These are phyloP conservation scores for Neodidymelliopsis sp. DNA, from an alignment of 2,329 filamentous ascomycete species.

Conservation along the genomic window DNA sequence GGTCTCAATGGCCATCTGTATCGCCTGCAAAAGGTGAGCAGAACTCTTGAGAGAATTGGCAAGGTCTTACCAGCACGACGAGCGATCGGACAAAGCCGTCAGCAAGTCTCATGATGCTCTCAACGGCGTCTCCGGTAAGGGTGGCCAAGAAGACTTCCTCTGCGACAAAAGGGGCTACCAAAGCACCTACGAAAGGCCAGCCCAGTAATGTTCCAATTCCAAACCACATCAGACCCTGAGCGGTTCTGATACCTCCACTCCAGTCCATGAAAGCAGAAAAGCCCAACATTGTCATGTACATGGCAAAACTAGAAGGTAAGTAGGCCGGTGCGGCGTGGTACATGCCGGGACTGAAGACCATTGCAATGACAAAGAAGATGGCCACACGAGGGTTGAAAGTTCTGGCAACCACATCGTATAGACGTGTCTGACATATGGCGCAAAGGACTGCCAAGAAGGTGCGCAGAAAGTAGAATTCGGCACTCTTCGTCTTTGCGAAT, in stretches of 20 bases:
- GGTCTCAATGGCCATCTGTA: slow-evolving; percentile 76
- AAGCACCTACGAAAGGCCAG: slow-evolving; percentile 91
- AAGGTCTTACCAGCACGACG: slow-evolving; percentile 69
- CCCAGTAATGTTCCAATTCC: slow-evolving; percentile 84
- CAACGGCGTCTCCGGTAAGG: slow-evolving; percentile 64
- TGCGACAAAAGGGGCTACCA: slow-evolving; percentile 79
- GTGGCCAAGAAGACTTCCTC: slow-evolving; percentile 72
- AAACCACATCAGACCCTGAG: slow-evolving; percentile 89
- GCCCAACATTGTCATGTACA: slow-evolving; percentile 91
- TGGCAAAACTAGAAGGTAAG: slow-evolving; percentile 93
- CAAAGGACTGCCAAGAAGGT: slow-evolving; percentile 77
- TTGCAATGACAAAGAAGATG: slow-evolving; percentile 80
- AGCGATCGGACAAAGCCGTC: slow-evolving; percentile 73
- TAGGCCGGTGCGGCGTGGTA: slow-evolving; percentile 90
- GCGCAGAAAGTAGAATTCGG: slow-evolving; percentile 88
- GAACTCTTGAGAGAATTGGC: not conserved
- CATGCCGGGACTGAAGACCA: slow-evolving; percentile 84
- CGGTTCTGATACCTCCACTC: slow-evolving; percentile 78
- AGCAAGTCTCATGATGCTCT: slow-evolving; percentile 66
- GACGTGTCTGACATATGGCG: slow-evolving; percentile 79
- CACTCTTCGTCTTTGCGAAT: slow-evolving; percentile 51
- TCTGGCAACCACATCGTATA: slow-evolving; percentile 79
- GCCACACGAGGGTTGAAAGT: slow-evolving; percentile 84
- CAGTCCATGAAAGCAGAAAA: slow-evolving; percentile 91
- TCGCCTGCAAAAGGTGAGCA: slow-evolving; percentile 56